Evolutionary conservation across 495 filamentous ascomycete species (phyloP), one percentile per base, ranked within the genome.

Genomic region (Massariosphaeria phaeospora): DNA sequence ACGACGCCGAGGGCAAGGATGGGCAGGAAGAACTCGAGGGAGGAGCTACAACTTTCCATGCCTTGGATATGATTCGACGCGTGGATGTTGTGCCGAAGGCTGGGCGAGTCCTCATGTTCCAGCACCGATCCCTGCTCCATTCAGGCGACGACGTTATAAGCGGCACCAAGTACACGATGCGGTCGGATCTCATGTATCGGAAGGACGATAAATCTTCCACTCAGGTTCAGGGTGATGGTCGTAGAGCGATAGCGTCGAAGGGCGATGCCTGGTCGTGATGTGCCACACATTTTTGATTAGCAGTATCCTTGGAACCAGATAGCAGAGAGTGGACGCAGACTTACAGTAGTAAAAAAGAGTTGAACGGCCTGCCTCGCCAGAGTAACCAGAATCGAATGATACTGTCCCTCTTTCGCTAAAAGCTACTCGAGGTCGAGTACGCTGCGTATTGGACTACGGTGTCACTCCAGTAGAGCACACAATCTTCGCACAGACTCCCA

Each of bases 391-490:
- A 96, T 96, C 86, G 89, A 94, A 94, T 95, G 85, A 82, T 89
- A 84, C 82, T 78, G 29, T 60, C 39, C 40, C 57, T 63, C 47
- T 57, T 54, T 69, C 67, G 66, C 70, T 25, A 67, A 42, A 66
- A 51, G 68, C 63, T 71, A 70, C 64, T 56, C 48, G 52, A 67
- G 70, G 66, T 63, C 70, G 66, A 61, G 78, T 77, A 96, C 84
- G 89, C 91, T 80, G 89, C 91, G 88, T 89, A 97, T 97, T 91
- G 91, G 85, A 95, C 91, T 97, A 78, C 91, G 93, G 88, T 96
- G 87, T 84, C 76, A 70, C 72, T 64, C 67, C 40, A 15, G 35
- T 15, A 21, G 26, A 31, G 63, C 68, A 73, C 65, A 73, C 70
- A 66, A 73, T 73, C 70, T 70, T 66, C 68, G 70, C 70, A 72